Base-by-base conservation (phyloP, 1,284 basidiomycete genomes). In the Ganoderma leucocontextum region DNA sequence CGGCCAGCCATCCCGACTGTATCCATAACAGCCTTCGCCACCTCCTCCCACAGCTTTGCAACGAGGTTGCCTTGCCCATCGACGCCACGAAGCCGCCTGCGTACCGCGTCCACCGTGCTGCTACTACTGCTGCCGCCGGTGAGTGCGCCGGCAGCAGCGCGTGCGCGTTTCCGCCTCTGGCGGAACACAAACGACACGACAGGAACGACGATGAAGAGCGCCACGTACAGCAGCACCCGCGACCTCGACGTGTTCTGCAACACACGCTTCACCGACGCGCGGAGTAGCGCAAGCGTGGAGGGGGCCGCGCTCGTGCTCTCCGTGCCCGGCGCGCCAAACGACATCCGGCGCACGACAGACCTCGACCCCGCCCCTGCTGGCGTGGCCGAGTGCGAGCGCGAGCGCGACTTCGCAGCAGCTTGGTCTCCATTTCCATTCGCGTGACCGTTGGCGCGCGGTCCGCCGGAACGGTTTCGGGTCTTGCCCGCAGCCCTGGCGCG, bases 1-100 rank as follows among this genome's bases (percentile, higher is more conserved):
- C 91, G 85, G 15, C 91, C 92, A 2, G 89, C 92, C 92, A 94
- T 94, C 73, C 83, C 83, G 33, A 92, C 84, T 4, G 91, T 91
- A 80, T 94, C 92, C 61, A 80, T 77, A 17, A 94, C 81, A 3
- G 84, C 87, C 39, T 85, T 82, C 4, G 86, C 74, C 12, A 85
- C 74, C 75, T 89, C 89, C n/a, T 79, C 77, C 89, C 91, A 91
- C 38, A 86, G 74, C 35, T 76, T 80, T 22, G 79, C 77, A 25
- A 80, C 62, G 4, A 89, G 65, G 10, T 84, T 80, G 69, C 71
- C 80, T 72, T 76, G 63, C n/a, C 88, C 81, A 77, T 69, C 82
- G 79, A 66, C 72, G 9, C 75, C 79, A 38, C 82, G 80, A 67
- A 93, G 75, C 53, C 89, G 79, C 70, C 85, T 81, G 70, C 89